Base-by-base conservation (phyloP, 208 protist species). In the Trypanosoma caninum region DNA sequence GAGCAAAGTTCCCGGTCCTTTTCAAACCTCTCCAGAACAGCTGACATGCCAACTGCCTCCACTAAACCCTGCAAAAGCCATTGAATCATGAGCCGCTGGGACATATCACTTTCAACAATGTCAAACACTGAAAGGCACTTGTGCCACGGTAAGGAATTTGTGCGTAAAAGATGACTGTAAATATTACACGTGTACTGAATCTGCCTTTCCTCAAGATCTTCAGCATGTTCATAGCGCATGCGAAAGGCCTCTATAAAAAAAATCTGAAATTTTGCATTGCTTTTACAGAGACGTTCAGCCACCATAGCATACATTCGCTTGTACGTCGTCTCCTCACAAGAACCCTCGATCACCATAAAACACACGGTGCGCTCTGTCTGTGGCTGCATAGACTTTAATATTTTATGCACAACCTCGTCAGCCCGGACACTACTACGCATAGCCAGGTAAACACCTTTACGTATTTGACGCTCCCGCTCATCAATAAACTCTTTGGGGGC, bases 321-420 rank as follows among this genome's bases (percentile, higher is more conserved):
- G 82, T 98, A 99, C 9, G 90, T 92, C 16, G 87, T 65, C 79
- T 99, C 97, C 72, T 99, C 96, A 56, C 84, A 87, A 80, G 97
- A 99, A 65, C 97, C 98, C 71, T 99, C 97, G 41, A 99, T 83
- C 31, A 99, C 82, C 98, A 99, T 99, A 28, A 90, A 95, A 63
- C 82, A 93, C 16, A 99, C 70, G 0, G 72, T 89, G 1, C 73
- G 72, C 48, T 85, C 97, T 78, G 71, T 86, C 35, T 73, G 60
- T 16, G 79, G 76, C 51, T 77, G 69, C 78, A 91, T 84, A 42
- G 63, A 58, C 40, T 93, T 93, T 10, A 99, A 68, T 28, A 99
- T 87, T 72, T 99, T 99, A 84, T 99, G 98, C n/a, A 95, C 98
- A 48, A 87, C 96, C 70, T 99, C 98, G 51, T 99, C 98, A 41